Base-by-base conservation (phyloP, 805 yeast genomes). In the Candida qinlingensis region DNA sequence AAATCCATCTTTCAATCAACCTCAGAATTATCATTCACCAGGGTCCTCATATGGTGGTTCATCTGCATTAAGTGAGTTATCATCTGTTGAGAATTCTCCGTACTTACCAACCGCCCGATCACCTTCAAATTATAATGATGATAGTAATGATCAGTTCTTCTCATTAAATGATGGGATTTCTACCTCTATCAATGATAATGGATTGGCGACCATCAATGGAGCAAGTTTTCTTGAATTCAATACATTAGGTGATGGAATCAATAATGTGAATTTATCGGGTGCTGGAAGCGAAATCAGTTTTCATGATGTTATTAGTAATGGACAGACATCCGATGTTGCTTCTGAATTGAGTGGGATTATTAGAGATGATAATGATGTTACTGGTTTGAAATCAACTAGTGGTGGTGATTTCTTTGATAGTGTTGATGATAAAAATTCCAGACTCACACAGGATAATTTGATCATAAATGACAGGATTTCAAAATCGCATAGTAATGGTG, bases 61-160 rank as follows among this genome's bases (percentile, higher is more conserved):
- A 31, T 39, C 41, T 12, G 52, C 52, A 3, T 8, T 53, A n/a
- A 56, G 59, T 45, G 65, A 61, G 11, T n/a, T 56, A 1, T 59
- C 64, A 1, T 56, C 61, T 2, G 63, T 51, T 8, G 50, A 53
- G 9, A 56, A 54, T 30, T 61, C 65, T 0, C 65, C 65, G 5
- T 58, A 56, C 39, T 37, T 59, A 4, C 43, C 44, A 7, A 27
- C 52, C 3, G 54, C 58, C 1, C 46, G 51, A 19, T 49, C 60
- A 1, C 57, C 61, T 7, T 45, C 52, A 27, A 47, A 47, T 3
- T 54, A 41, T 27, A 47, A 47, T 3, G 53, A 41, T 27, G 58
- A 51, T 19, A 62, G 55, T 39, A 61, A 56, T 25, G 13, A 42
- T 19, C 31, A n/a, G 3, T 19, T 50, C 7, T 36, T 45, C 3